Conservation (phyloP, 2,329 filamentous ascomycete genomes). For the Penicillium sp. region DNA sequence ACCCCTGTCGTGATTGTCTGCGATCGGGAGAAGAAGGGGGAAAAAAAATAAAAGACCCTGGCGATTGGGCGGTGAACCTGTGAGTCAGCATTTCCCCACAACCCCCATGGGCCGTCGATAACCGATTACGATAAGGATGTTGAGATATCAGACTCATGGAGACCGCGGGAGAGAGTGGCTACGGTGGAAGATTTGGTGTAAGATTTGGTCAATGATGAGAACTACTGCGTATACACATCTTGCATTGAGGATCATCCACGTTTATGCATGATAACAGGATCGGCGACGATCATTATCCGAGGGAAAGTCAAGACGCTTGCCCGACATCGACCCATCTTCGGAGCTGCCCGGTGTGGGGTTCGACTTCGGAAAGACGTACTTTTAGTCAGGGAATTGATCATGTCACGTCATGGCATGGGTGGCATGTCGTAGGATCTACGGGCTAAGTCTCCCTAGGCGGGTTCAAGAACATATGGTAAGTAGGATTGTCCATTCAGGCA, state of each 20-base stretch:
- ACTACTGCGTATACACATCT: background rate
- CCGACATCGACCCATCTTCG: background rate
- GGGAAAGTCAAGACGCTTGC: background rate
- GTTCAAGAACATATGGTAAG: background rate
- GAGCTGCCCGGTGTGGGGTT: constrained; percentile 4
- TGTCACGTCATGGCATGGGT: background rate
- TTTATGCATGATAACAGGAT: background rate
- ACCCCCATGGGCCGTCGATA: background rate
- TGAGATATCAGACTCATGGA: background rate
- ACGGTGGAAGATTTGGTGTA: background rate
- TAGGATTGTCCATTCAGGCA: constrained; percentile 8
- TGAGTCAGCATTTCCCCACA: constrained; percentile 24
- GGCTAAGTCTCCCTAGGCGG: background rate
- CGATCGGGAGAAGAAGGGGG: constrained; percentile 10
- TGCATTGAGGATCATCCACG: background rate
- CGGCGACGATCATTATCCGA: background rate
- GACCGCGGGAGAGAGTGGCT: background rate
- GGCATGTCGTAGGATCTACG: background rate
- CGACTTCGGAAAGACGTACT: background rate
- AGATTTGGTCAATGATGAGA: background rate
- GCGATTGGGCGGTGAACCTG: constrained; percentile 21
- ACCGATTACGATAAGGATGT: constrained; percentile 2
- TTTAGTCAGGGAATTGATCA: background rate
- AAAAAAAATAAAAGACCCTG: constrained; percentile 7
- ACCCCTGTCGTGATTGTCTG: constrained; percentile 2